Evolutionary conservation across 164 flowering plant genomes (phyloP).

Genomic region (Piper longum): DNA sequence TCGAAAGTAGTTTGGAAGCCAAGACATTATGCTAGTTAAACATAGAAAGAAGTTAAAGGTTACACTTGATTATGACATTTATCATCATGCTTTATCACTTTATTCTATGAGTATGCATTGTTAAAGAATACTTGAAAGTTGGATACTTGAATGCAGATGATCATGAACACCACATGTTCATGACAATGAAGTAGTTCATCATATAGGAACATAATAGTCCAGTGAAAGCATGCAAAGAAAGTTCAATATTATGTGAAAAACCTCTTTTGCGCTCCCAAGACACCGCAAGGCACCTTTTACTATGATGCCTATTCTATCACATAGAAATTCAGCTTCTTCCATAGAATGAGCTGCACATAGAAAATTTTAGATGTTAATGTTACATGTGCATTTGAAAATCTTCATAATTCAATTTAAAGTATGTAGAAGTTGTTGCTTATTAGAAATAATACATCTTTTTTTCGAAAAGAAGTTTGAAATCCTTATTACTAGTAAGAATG

Average conservation of each 20-base stretch:
- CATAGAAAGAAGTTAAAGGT: too few relatives aligned
- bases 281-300: slow-evolving; percentile 25
- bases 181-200: too few relatives aligned
- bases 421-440: too few relatives aligned
- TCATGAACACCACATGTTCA: too few relatives aligned
- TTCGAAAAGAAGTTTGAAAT: neutral
- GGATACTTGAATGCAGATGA: neutral
- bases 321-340: slow-evolving; percentile 33
- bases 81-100: too few relatives aligned
- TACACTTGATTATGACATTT: too few relatives aligned
- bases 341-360: slow-evolving; percentile 21
- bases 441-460: too few relatives aligned
- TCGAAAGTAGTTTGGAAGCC: neutral
- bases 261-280: slow-evolving; percentile 28
- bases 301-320: slow-evolving; percentile 29
- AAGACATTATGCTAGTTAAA: neutral
- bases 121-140: neutral
- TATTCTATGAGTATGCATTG: too few relatives aligned
- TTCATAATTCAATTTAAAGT: neutral
- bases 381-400: neutral
- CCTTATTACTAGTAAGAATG: slow-evolving; percentile 46
- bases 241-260: neutral
- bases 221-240: neutral
- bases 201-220: too few relatives aligned
- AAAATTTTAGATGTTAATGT: too few relatives aligned